Percentiles rank a stretch among this genome's conserved stretches.
phyloP scores from a whole-genome alignment of 208 protist species.

The Trichomonas vaginalis region DNA sequence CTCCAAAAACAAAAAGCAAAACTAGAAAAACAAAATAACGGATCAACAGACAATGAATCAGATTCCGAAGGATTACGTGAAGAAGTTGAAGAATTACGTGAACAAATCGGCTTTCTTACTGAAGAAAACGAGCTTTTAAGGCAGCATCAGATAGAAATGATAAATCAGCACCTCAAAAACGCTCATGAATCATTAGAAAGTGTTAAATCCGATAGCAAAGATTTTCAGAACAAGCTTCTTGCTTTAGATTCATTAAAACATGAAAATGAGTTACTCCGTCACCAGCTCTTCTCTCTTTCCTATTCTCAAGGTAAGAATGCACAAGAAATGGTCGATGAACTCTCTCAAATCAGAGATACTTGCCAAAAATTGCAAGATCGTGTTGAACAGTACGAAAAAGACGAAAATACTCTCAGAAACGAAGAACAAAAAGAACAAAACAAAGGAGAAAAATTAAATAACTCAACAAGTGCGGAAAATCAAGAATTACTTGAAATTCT shows the following conservation, averaged over 20 bases:
- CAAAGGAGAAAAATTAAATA: background rate
- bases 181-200: background rate
- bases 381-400: background rate
- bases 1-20: background rate
- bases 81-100: background rate
- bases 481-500: background rate
- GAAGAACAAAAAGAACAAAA: background rate
- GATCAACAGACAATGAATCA: background rate
- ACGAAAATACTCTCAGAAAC: background rate
- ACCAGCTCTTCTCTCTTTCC: background rate
- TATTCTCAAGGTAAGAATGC: background rate
- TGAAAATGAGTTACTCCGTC: background rate
- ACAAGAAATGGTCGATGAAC: background rate
- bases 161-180: background rate
- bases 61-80: background rate
- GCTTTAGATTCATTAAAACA: background rate
- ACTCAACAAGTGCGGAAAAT: background rate
- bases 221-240: background rate
- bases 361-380: background rate
- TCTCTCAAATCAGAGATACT: background rate
- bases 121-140: background rate
- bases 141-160: background rate
- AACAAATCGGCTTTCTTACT: background rate
- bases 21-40: background rate
- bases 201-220: background rate